Conservation (phyloP, 208 protist genomes). For the Leptomonas seymouri region DNA sequence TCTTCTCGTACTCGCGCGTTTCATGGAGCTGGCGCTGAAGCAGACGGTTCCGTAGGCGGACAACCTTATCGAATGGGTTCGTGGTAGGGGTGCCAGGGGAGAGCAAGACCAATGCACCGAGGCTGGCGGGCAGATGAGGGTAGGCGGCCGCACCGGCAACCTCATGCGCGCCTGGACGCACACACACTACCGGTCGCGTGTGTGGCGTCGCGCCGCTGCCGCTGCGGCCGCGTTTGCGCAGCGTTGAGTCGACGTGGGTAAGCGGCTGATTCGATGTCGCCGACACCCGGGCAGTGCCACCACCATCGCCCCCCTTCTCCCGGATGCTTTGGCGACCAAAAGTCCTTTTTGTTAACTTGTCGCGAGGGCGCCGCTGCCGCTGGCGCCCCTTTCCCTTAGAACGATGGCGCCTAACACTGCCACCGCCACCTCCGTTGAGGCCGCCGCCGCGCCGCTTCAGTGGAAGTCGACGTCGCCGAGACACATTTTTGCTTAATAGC, state of each 20-base stretch:
- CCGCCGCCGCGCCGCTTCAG: not conserved
- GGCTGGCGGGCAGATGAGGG: constrained; percentile 15
- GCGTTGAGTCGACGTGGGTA: not conserved
- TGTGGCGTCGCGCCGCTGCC: not conserved
- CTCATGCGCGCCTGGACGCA: constrained; percentile 10
- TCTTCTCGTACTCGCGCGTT: constrained; percentile 12
- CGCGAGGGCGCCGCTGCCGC: not conserved
- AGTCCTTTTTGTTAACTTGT: not conserved
- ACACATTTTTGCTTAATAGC: not conserved
- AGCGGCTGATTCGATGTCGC: not conserved
- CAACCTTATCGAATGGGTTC: constrained; percentile 6
- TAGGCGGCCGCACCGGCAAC: constrained; percentile 13
- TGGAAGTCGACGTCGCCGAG: constrained; percentile 8
- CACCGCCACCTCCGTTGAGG: not conserved
- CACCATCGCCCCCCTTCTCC: not conserved
- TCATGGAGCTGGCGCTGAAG: constrained; percentile 22
- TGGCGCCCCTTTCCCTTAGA: not conserved
- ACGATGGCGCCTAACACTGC: not conserved
- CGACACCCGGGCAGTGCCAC: not conserved
- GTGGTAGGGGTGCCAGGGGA: constrained; percentile 13
- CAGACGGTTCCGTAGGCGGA: constrained; percentile 16
- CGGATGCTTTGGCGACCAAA: not conserved
- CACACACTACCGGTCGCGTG: not conserved
- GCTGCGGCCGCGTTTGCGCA: not conserved
- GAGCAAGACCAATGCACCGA: constrained; percentile 21